Evolutionary conservation across 176 grass and related monocot species (phyloP), one percentile per base, ranked within the genome.

Genomic region (Otatea glauca): DNA sequence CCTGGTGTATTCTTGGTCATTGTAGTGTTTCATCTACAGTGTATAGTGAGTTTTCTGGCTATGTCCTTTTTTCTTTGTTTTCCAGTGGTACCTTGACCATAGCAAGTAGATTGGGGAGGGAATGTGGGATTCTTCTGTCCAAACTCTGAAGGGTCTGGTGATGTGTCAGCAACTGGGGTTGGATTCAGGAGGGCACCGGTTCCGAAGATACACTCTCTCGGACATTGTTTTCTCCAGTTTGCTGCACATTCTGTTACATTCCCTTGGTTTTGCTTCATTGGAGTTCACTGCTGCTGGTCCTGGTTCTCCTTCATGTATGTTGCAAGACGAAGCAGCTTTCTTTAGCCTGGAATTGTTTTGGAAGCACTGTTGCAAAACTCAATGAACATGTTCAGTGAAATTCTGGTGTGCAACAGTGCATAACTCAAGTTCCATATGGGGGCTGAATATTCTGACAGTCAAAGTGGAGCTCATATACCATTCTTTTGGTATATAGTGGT

Each of bases 401-500:
- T 45, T 29, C 5, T 77, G 85, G 64, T 79, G 60, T 54, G 65
- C 71, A 83, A 83, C 68, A 86, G 68, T 92, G 78, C 59, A 78
- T 59, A 67, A 62, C 56, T 71, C 17, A 41, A 73, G 78, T 90
- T 89, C 68, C 73, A 54, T 68, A 21, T 47, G 32, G 79, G 68
- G 67, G 80, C 83, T 81, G 21, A 34, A 54, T 74, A 29, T 77
- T 63, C 56, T 58, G 67, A 58, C 64, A 73, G 47, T 39, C 54
- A 63, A 75, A 49, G 75, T 80, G 85, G 81, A 69, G 59, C 84
- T 74, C 71, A 88, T 90, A 34, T 84, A 70, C 86, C 85, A 87
- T 88, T 90, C 39, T 72, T 74, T 92, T 93, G 89, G 79, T 84
- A 56, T 92, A 88, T 0, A 60, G 68, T 68, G 68, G 86, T 92